phyloP scores from a whole-genome alignment of 2,329 filamentous ascomycete genomes.

The Lasiodiplodia sp. region DNA sequence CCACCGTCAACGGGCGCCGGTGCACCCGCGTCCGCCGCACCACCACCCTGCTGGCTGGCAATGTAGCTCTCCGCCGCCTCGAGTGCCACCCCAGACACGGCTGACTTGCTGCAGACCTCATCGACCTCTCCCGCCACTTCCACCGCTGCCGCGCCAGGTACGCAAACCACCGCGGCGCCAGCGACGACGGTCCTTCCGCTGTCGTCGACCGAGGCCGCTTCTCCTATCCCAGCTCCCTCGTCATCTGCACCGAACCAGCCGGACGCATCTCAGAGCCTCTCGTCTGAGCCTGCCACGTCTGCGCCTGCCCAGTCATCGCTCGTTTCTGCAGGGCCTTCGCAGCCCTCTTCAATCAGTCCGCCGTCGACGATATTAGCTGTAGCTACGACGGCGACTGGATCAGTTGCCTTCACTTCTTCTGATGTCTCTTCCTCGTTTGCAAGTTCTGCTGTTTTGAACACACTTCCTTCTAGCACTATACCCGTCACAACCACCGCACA shows the following conservation, averaged over 20 bases:
- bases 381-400: constrained; percentile 14
- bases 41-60: constrained; percentile 33
- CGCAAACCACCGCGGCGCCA: constrained; percentile 35
- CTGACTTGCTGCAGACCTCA: constrained; percentile 30
- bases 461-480: constrained; percentile 19
- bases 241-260: constrained; percentile 8
- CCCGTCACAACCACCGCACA: constrained; percentile 4
- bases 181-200: constrained; percentile 32
- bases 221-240: constrained; percentile 26
- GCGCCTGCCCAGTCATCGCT: background rate
- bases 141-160: constrained; percentile 39
- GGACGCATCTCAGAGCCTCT: background rate
- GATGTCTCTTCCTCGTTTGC: constrained; percentile 3
- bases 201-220: constrained; percentile 31
- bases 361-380: constrained; percentile 1
- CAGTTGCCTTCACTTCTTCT: background rate
- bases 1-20: constrained; percentile 48
- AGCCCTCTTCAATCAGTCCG: background rate
- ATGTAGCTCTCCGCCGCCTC: constrained; percentile 28
- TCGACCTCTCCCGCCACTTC: constrained; percentile 38
- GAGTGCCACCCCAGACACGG: constrained; percentile 28
- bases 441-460: constrained; percentile 19
- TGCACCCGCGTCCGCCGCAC: constrained; percentile 46
- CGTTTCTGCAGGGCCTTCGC: background rate
- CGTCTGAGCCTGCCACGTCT: constrained; percentile 3